Evolutionary conservation across 306 rosid genomes (phyloP).

Genomic region (Luffa aegyptiaca): DNA sequence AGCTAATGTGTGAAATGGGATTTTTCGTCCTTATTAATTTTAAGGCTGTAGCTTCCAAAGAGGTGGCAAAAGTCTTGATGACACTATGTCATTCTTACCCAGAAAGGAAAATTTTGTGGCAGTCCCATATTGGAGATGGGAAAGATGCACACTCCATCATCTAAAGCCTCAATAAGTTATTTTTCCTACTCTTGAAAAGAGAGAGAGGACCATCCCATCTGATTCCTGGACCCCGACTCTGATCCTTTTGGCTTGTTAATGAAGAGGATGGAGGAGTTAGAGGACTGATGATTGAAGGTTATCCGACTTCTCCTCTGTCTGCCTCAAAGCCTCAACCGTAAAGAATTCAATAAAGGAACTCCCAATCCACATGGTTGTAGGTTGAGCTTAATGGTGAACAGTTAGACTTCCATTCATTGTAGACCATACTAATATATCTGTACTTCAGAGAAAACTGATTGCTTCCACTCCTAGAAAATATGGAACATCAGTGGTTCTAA

Average conservation of each 20-base stretch:
- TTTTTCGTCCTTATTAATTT: neutral
- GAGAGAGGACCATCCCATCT: neutral
- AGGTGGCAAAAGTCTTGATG: neutral
- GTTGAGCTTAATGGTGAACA: neutral
- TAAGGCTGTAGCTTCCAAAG: neutral
- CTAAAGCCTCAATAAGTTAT: neutral
- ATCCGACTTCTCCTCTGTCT: neutral
- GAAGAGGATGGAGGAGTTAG: neutral
- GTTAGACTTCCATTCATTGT: too few species aligned
- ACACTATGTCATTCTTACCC: neutral
- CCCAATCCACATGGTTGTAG: neutral
- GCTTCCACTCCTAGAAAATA: too few species aligned
- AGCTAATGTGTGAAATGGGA: neutral
- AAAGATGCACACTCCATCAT: neutral
- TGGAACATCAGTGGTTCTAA: too few species aligned
- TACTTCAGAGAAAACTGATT: too few species aligned
- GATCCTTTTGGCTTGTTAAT: neutral
- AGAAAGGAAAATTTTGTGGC: neutral
- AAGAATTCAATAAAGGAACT: neutral
- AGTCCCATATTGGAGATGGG: neutral
- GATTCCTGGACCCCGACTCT: neutral
- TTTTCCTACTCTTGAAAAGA: neutral
- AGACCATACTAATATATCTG: too few species aligned
- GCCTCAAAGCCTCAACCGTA: neutral
- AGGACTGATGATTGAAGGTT: neutral